phyloP scores from a whole-genome alignment of 306 rosid species.

The Crotalaria pallida region DNA sequence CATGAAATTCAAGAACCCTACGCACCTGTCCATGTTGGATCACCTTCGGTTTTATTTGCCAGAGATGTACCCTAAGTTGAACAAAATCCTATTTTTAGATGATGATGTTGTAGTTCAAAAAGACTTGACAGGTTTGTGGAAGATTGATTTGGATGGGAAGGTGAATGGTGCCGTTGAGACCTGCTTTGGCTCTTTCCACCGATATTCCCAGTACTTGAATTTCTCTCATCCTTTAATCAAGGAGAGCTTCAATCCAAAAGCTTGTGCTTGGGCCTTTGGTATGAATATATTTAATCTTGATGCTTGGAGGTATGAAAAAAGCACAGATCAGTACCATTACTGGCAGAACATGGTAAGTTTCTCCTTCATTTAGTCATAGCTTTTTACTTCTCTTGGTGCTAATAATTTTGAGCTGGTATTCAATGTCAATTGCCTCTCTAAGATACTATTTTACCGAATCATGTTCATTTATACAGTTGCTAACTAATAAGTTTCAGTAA shows the following conservation, averaged over 20 bases:
- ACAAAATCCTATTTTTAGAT: constrained; percentile 71
- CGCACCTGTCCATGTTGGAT: constrained; percentile 62
- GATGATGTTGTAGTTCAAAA: constrained; percentile 97
- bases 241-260: constrained; percentile 75
- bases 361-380: not conserved
- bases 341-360: constrained; percentile 87
- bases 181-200: constrained; percentile 95
- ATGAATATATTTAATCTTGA: constrained; percentile 95
- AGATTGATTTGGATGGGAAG: constrained; percentile 84
- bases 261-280: constrained; percentile 97
- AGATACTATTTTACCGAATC: not conserved
- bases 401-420: not conserved
- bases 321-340: constrained; percentile 79
- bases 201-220: constrained; percentile 73
- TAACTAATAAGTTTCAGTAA: not conserved
- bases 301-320: constrained; percentile 84
- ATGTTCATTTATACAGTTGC: constrained; percentile 6
- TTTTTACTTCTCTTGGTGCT: not conserved
- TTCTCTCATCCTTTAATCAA: constrained; percentile 77
- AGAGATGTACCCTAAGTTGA: constrained; percentile 87
- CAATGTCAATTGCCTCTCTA: not conserved
- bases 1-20: constrained; percentile 47
- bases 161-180: constrained; percentile 97
- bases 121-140: constrained; percentile 89
- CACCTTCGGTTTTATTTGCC: constrained; percentile 94